Conservation (phyloP, 768 basidiomycete species). For the Leccinum fibrillosum region DNA sequence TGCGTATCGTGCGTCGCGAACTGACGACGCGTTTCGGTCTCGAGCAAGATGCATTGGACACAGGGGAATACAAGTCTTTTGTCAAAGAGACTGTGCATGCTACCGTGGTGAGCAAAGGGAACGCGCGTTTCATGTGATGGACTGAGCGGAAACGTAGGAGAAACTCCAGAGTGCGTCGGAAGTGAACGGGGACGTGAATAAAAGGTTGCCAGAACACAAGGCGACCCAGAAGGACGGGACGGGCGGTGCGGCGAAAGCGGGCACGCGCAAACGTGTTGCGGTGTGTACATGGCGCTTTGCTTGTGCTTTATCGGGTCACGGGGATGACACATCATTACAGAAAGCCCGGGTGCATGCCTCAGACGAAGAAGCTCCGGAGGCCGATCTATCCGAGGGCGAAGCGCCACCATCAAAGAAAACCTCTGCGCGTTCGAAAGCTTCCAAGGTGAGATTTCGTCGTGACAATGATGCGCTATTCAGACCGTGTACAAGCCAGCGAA, state of each 20-base stretch:
- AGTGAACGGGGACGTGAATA: slow-evolving; percentile 6
- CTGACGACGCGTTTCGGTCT: slow-evolving; percentile 47
- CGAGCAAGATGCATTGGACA: slow-evolving; percentile 42
- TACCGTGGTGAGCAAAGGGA: slow-evolving; percentile 8
- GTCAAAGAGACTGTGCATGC: slow-evolving; percentile 36
- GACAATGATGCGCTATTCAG: not conserved
- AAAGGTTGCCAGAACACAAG: not conserved
- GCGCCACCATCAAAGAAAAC: slow-evolving; percentile 9
- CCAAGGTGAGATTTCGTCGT: slow-evolving; percentile 7
- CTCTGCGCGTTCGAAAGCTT: slow-evolving; percentile 6
- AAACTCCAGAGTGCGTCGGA: slow-evolving; percentile 6
- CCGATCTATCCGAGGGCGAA: slow-evolving; percentile 1
- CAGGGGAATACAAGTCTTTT: slow-evolving; percentile 41
- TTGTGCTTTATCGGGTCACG: not conserved
- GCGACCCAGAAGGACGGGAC: slow-evolving; percentile 10
- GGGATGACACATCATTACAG: not conserved
- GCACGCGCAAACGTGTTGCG: slow-evolving; percentile 9
- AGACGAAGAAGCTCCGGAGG: not conserved
- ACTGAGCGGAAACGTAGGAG: slow-evolving; percentile 3
- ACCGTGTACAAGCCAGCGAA: slow-evolving; percentile 10
- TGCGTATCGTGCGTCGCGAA: slow-evolving; percentile 47
- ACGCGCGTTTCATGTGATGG: not conserved
- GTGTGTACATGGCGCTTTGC: slow-evolving; percentile 6
- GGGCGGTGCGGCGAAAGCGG: not conserved
- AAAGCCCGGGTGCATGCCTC: not conserved